Percentiles rank a stretch among this genome's conserved stretches.
Conservation (phyloP, 176 grass and related monocot genomes). For the Pharus latifolius region DNA sequence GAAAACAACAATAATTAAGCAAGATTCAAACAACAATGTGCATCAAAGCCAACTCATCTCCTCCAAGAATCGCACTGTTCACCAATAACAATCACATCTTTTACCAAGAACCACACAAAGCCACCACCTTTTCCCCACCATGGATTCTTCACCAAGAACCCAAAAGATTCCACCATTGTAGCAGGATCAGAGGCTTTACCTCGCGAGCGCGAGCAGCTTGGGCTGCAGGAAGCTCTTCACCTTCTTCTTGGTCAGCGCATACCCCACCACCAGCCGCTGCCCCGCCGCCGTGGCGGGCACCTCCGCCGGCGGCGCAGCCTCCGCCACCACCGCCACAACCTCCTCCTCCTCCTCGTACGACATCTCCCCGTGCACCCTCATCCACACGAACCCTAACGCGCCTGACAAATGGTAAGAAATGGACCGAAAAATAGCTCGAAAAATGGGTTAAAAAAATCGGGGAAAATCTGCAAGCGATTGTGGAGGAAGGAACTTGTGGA, state of each 20-base stretch:
- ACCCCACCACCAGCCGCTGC: conserved; percentile 61
- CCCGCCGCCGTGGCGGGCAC: background rate
- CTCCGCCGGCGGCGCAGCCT: background rate
- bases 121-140: background rate
- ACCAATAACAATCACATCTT: too few relatives aligned
- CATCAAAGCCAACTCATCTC: background rate
- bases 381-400: conserved; percentile 33
- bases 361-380: conserved; percentile 45
- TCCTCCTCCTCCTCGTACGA: conserved; percentile 15
- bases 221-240: conserved; percentile 95
- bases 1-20: background rate
- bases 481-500: background rate
- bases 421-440: background rate
- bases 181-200: conserved; percentile 39
- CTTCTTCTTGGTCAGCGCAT: conserved; percentile 92
- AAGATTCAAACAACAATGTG: background rate
- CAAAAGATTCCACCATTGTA: conserved; percentile 24
- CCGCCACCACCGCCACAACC: background rate
- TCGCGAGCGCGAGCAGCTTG: conserved; percentile 58
- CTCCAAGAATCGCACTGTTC: too few relatives aligned
- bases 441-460: conserved; percentile 9
- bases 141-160: conserved; percentile 4
- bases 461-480: background rate
- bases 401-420: conserved; percentile 16
- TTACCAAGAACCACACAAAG: background rate